A percentile compares a stretch with the other conserved stretches of the same genome.
phyloP scores from a whole-genome alignment of 1,284 basidiomycete genomes.

The Farysia itapuensis region DNA sequence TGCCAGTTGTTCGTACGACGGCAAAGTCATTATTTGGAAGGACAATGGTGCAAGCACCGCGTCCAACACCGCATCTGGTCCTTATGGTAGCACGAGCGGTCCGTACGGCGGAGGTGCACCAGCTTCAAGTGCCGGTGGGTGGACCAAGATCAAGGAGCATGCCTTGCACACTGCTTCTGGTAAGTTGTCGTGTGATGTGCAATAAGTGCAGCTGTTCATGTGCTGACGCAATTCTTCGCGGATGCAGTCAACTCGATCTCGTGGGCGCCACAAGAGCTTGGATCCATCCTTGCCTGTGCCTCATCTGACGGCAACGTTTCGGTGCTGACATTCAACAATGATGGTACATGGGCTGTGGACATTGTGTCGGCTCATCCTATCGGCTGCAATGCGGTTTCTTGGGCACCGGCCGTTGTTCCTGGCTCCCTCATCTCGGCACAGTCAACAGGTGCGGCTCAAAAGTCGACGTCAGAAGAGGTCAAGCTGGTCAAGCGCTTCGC shows the following conservation, averaged over 20 bases:
- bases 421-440: constrained; percentile 66
- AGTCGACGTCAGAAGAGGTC: constrained; percentile 9
- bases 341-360: constrained; percentile 92
- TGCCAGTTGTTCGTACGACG: constrained; percentile 96
- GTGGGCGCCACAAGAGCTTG: constrained; percentile 96
- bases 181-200: constrained; percentile 62
- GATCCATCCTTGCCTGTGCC: constrained; percentile 93
- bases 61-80: constrained; percentile 61
- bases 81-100: neutral
- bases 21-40: constrained; percentile 98
- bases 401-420: constrained; percentile 89
- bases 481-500: constrained; percentile 67
- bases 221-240: neutral
- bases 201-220: neutral
- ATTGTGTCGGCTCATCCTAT: constrained; percentile 95
- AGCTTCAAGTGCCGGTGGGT: constrained; percentile 61
- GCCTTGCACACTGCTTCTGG: constrained; percentile 89
- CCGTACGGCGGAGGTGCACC: constrained; percentile 38
- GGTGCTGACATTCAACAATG: constrained; percentile 95
- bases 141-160: constrained; percentile 96
- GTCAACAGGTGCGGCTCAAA: constrained; percentile 39
- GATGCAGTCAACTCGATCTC: constrained; percentile 87
- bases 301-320: constrained; percentile 98
- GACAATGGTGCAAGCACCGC: constrained; percentile 67
- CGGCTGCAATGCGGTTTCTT: constrained; percentile 94